phyloP scores from a whole-genome alignment of 139 green algal species.

The Coelastrella sp. region DNA sequence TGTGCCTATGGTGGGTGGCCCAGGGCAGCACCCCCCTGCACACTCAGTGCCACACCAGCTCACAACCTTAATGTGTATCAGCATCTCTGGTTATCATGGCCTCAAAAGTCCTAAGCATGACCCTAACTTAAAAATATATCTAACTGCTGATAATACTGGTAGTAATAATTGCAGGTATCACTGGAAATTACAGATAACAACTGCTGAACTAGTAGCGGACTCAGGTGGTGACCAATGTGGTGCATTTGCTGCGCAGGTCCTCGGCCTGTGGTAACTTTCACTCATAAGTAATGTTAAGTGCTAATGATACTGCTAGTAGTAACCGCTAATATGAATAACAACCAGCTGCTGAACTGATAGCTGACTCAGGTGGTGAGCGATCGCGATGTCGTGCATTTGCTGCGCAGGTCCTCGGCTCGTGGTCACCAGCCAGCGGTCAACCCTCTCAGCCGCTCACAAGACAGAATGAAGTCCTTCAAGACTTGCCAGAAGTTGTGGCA shows the following conservation, averaged over 20 bases:
- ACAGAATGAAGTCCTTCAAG: not conserved
- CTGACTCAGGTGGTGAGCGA: not conserved
- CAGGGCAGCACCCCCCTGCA: too few relatives aligned
- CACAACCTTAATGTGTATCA: too few relatives aligned
- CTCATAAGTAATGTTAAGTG: too few relatives aligned
- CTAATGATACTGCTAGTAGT: too few relatives aligned
- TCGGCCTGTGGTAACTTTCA: not conserved
- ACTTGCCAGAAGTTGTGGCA: slow-evolving; percentile 3
- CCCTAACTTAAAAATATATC: too few relatives aligned
- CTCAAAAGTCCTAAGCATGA: too few relatives aligned
- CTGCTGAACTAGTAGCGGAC: not conserved
- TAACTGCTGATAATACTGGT: too few relatives aligned
- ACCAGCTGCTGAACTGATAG: not conserved
- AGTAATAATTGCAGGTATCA: not conserved
- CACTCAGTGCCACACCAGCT: too few relatives aligned
- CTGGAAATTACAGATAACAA: not conserved
- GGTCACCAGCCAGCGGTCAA: slow-evolving; percentile 4
- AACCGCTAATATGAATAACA: not conserved
- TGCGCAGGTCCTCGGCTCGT: not conserved
- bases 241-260: not conserved
- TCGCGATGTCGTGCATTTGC: not conserved
- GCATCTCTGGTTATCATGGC: too few relatives aligned
- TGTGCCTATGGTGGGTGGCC: too few relatives aligned
- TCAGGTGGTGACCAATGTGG: not conserved
- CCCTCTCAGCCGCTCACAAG: not conserved